These are phyloP conservation scores for Talaromyces sp. DNA, from an alignment of 2,329 filamentous ascomycete genomes.

Conservation along the genomic window DNA sequence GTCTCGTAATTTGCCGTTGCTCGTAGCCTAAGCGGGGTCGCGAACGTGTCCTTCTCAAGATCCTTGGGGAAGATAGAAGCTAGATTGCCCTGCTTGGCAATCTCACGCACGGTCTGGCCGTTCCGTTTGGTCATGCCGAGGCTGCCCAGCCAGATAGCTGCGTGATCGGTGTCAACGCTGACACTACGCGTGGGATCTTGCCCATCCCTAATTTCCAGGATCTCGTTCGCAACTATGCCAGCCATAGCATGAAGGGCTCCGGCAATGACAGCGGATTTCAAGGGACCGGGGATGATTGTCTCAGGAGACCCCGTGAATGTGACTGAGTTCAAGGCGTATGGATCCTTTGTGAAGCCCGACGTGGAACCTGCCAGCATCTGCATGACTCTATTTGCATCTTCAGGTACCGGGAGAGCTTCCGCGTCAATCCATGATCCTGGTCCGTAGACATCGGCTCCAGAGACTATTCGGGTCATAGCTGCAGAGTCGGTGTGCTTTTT, in stretches of 20 bases:
- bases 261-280: conserved; percentile 46
- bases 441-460: conserved; percentile 34
- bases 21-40: conserved; percentile 38
- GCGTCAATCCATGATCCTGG: conserved; percentile 46
- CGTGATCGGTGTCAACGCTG: conserved; percentile 53
- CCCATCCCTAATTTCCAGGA: conserved; percentile 32
- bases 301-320: conserved; percentile 43
- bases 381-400: conserved; percentile 44
- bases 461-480: too few species aligned
- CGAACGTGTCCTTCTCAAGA: conserved; percentile 29
- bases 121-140: conserved; percentile 43
- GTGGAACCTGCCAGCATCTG: conserved; percentile 40
- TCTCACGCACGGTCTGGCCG: conserved; percentile 35
- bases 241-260: conserved; percentile 51
- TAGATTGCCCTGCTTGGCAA: conserved; percentile 34
- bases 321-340: conserved; percentile 32
- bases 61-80: conserved; percentile 39
- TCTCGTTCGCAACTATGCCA: conserved; percentile 45
- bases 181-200: conserved; percentile 22
- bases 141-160: conserved; percentile 49
- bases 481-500: too few species aligned
- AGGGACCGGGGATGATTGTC: conserved; percentile 48
- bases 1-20: conserved; percentile 54
- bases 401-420: conserved; percentile 37
- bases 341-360: conserved; percentile 45